phyloP scores from a whole-genome alignment of 805 yeast species.

The Clavispora carvajalis region DNA sequence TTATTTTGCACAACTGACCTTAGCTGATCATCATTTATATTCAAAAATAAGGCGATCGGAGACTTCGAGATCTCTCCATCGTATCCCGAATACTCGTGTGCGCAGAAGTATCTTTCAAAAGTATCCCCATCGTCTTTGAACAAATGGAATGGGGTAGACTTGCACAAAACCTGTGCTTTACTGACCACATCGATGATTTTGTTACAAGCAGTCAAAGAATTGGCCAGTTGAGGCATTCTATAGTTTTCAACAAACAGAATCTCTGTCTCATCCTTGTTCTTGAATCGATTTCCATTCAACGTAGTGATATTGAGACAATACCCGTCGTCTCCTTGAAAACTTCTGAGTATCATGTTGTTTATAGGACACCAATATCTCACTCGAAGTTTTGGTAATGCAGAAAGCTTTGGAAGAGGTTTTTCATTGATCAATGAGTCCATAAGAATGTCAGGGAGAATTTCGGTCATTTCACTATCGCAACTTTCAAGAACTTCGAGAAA shows the following conservation, averaged over 20 bases:
- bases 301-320: constrained; percentile 25
- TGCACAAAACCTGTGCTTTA: constrained; percentile 68
- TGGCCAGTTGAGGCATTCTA: constrained; percentile 14
- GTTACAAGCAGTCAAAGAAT: constrained; percentile 13
- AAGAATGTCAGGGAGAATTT: constrained; percentile 64
- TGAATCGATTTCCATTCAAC: constrained; percentile 23
- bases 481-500: constrained; percentile 53
- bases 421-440: constrained; percentile 91
- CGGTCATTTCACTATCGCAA: constrained; percentile 35
- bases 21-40: constrained; percentile 39
- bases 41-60: constrained; percentile 62
- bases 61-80: constrained; percentile 52
- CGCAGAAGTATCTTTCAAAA: constrained; percentile 54
- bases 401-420: constrained; percentile 54
- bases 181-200: constrained; percentile 53
- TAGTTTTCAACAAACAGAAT: constrained; percentile 21
- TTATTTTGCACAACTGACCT: constrained; percentile 29
- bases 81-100: constrained; percentile 57
- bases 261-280: constrained; percentile 15
- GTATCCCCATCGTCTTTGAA: constrained; percentile 45
- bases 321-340: constrained; percentile 26
- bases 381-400: constrained; percentile 55
- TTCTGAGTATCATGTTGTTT: constrained; percentile 47
- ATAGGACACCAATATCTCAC: constrained; percentile 69
- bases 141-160: constrained; percentile 81